Evolutionary conservation across 768 basidiomycete genomes (phyloP).

Genomic region (Suillus sp.): DNA sequence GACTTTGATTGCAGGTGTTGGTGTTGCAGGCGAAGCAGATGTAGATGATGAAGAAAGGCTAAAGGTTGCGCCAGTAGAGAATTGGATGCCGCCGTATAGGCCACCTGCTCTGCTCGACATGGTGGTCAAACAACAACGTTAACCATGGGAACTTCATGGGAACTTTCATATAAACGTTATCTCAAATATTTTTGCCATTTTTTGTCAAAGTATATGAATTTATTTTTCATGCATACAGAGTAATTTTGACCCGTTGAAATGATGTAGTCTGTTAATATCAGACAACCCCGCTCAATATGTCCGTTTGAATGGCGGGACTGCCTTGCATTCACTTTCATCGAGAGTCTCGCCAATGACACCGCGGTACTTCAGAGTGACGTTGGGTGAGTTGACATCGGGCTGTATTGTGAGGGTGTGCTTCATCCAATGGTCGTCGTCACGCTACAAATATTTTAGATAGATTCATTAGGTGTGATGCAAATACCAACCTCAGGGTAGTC

Average conservation of each 20-base stretch:
- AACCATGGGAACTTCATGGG: slow-evolving; percentile 3
- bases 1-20: slow-evolving; percentile 22
- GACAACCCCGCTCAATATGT: slow-evolving; percentile 59
- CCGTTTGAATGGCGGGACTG: slow-evolving; percentile 97
- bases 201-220: neutral
- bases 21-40: slow-evolving; percentile 32
- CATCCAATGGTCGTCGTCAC: slow-evolving; percentile 95
- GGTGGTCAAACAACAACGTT: slow-evolving; percentile 28
- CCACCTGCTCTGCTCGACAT: slow-evolving; percentile 84
- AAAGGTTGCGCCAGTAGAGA: slow-evolving; percentile 68
- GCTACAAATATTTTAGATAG: slow-evolving; percentile 43
- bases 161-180: neutral
- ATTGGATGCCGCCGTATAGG: slow-evolving; percentile 85
- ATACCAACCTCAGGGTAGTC: slow-evolving; percentile 86
- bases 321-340: slow-evolving; percentile 95
- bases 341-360: slow-evolving; percentile 82
- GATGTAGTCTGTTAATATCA: no score
- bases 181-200: slow-evolving; percentile 6
- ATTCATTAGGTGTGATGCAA: neutral
- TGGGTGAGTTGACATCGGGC: slow-evolving; percentile 68
- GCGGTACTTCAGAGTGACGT: slow-evolving; percentile 90
- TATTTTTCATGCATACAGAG: neutral
- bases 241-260: neutral
- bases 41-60: slow-evolving; percentile 43
- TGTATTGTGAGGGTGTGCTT: slow-evolving; percentile 97